phyloP scores from a whole-genome alignment of 345 rosid genomes.

The Moringa oleifera region DNA sequence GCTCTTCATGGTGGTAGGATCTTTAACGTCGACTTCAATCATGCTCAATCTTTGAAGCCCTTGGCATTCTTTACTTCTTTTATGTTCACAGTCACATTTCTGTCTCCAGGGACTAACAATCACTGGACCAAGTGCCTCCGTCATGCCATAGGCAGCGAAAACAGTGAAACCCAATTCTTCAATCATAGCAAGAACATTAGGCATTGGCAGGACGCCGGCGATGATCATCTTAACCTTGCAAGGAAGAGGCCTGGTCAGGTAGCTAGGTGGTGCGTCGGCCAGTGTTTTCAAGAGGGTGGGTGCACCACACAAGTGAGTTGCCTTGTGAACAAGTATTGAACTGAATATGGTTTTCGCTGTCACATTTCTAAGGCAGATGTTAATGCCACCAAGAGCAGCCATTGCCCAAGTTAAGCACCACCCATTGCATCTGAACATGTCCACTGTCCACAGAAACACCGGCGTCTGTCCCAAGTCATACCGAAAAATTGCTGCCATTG shows the following conservation, averaged over 20 bases:
- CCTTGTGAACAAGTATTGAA: constrained; percentile 39
- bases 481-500: constrained; percentile 43
- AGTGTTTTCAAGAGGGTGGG: constrained; percentile 53
- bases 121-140: constrained; percentile 63
- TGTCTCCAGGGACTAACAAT: constrained; percentile 49
- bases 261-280: too few relatives aligned
- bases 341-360: constrained; percentile 45
- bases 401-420: constrained; percentile 80
- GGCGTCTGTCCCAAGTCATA: constrained; percentile 40
- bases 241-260: constrained; percentile 38
- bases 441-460: constrained; percentile 77
- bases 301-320: constrained; percentile 77
- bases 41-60: constrained; percentile 51
- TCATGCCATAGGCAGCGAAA: constrained; percentile 56
- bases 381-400: constrained; percentile 82
- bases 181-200: constrained; percentile 41
- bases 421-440: constrained; percentile 86
- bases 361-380: constrained; percentile 56
- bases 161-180: constrained; percentile 53
- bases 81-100: constrained; percentile 47
- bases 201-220: constrained; percentile 61
- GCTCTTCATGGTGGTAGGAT: constrained; percentile 34
- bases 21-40: constrained; percentile 48
- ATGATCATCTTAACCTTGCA: constrained; percentile 41
- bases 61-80: constrained; percentile 47